Evolutionary conservation across 192 early-diverging fungal species (phyloP), one percentile per base, ranked within the genome.

Genomic region (Lunasporangiospora selenospora): DNA sequence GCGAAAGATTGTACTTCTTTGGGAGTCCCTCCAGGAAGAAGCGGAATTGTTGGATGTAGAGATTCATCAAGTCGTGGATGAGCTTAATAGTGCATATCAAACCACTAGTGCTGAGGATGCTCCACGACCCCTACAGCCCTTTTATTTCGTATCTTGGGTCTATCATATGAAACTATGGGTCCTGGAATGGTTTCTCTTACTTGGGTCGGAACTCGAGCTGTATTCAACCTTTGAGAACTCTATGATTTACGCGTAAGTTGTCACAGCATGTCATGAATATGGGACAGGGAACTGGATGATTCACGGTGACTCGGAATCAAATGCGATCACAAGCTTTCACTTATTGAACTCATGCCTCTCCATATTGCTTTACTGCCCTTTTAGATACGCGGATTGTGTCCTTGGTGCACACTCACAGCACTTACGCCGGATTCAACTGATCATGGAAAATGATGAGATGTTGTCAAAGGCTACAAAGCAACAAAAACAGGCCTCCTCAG

Each of bases 161-260:
- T 89, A 84, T 62, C 77, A 86, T 39, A 75, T 78, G 33, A 88
- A 89, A 53, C 60, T 88, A 1, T 76, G 50, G 19, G 65, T 86
- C 47, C 71, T 89, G 66, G 81, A 85, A 36, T 70, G 75, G 9
- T 55, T 84, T 48, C 42, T 90, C 13, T 51, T 81, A 24, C 57
- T 88, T 1, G 89, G 89, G 7, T 89, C 87, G 70, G 89, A 91
- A 45, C 54, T 89, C 1, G 89, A 88, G 39, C 69, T 91, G 1
- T 91, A 89, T 61, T 81, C 83, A n/a, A 15, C 49, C 6, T 79
- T 87, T 65, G 89, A 91, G 63, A 82, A 79, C 45, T 42, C 77
- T 6, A 87, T 86, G 84, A 78, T 91, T 13, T 85, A 85, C 31
- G 85, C 81, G 88, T 84, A 77, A 39, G 75, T 21, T 4, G 0